phyloP scores from a whole-genome alignment of 2,329 filamentous ascomycete genomes.

The Diplodia sapinea region DNA sequence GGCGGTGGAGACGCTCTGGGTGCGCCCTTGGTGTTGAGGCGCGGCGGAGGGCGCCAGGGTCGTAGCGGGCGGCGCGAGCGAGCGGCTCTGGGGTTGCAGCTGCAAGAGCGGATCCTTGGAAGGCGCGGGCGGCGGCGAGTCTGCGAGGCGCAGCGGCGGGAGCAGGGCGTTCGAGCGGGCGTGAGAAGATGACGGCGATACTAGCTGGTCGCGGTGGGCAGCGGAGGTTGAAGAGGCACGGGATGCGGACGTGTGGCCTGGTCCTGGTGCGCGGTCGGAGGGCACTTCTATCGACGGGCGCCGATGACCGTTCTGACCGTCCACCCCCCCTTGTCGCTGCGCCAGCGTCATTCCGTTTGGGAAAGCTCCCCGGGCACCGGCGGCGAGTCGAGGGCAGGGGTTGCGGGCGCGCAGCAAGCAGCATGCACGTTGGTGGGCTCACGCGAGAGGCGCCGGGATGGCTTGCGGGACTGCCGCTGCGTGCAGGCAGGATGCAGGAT shows the following conservation, averaged over 20 bases:
- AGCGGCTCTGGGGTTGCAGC: slow-evolving; percentile 7
- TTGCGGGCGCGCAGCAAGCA: slow-evolving; percentile 5
- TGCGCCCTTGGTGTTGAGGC: slow-evolving; percentile 24
- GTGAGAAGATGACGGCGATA: not conserved
- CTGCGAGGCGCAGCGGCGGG: slow-evolving; percentile 13
- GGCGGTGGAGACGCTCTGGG: slow-evolving; percentile 26
- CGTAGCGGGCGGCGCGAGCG: slow-evolving; percentile 11
- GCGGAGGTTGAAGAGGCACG: slow-evolving; percentile 9
- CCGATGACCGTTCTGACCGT: not conserved
- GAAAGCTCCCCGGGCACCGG: slow-evolving; percentile 7
- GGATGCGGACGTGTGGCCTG: slow-evolving; percentile 6
- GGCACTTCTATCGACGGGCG: slow-evolving; percentile 19
- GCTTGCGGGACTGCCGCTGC: slow-evolving; percentile 16
- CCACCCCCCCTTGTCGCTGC: slow-evolving; percentile 13
- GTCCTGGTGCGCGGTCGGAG: slow-evolving; percentile 16
- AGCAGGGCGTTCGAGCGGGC: slow-evolving; percentile 1
- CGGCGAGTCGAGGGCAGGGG: slow-evolving; percentile 20
- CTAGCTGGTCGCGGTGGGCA: slow-evolving; percentile 1
- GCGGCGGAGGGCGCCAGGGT: slow-evolving; percentile 22
- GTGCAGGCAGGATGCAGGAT: slow-evolving; percentile 5
- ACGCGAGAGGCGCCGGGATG: slow-evolving; percentile 21
- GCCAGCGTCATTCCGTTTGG: slow-evolving; percentile 20
- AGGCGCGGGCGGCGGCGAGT: not conserved
- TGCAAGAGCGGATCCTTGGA: not conserved
- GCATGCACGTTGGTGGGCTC: slow-evolving; percentile 17